These are phyloP conservation scores for Cyclocybe cylindracea DNA, from an alignment of 768 basidiomycete species.

Conservation along the genomic window DNA sequence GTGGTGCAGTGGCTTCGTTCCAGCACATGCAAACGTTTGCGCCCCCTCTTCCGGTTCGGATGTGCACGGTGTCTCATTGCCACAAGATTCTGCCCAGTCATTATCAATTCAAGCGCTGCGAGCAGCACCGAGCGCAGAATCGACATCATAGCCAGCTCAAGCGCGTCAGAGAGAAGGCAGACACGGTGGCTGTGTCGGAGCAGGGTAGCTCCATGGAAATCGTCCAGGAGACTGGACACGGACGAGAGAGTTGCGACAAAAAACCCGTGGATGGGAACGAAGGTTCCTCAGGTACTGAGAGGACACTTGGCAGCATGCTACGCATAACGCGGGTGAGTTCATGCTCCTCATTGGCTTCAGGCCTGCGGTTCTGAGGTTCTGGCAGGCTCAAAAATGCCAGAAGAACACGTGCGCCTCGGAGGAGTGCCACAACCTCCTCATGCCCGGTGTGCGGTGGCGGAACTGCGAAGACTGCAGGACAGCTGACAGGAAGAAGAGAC, in stretches of 20 bases:
- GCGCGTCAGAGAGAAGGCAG: conserved; percentile 49
- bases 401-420: conserved; percentile 36
- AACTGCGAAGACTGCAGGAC: conserved; percentile 49
- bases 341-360: no score
- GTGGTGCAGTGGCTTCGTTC: neutral
- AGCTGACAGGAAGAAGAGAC: conserved; percentile 15
- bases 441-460: conserved; percentile 45
- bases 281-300: neutral
- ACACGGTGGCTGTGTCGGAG: conserved; percentile 31
- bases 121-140: conserved; percentile 57
- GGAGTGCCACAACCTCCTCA: conserved; percentile 44
- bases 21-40: neutral
- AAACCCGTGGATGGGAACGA: neutral
- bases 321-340: no score
- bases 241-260: neutral
- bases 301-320: no score
- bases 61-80: conserved; percentile 62
- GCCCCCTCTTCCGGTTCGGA: conserved; percentile 36
- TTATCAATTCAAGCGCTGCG: conserved; percentile 55
- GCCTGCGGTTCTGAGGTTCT: no score
- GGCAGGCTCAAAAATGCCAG: conserved; percentile 12
- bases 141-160: conserved; percentile 53
- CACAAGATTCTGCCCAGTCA: conserved; percentile 47
- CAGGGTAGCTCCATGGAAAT: conserved; percentile 12
- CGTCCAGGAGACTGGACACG: neutral